Evolutionary conservation across 352 stramenopile species (phyloP).

Genomic region (Pythium vanterpoolii): DNA sequence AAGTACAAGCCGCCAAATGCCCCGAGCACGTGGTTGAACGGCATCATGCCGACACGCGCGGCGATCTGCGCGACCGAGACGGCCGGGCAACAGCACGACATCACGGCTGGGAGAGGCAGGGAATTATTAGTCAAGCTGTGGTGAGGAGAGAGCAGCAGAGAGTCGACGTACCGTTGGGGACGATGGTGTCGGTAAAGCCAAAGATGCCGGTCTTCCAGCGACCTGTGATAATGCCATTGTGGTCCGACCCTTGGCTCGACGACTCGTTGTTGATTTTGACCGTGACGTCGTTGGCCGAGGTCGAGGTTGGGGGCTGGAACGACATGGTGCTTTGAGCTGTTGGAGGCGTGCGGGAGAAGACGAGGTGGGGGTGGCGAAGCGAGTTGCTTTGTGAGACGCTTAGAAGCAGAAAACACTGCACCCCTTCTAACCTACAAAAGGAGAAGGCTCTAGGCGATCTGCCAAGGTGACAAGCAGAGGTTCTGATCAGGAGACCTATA

Average conservation of each 20-base stretch:
- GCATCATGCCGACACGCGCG: conserved; percentile 53
- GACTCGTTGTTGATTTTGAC: conserved; percentile 35
- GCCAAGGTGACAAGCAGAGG: too few species aligned
- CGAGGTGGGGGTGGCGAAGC: not conserved
- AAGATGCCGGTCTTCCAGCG: conserved; percentile 77
- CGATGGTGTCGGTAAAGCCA: conserved; percentile 56
- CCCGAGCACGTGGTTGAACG: conserved; percentile 52
- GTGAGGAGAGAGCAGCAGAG: not conserved
- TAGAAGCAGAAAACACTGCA: too few species aligned
- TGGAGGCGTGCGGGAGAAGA: not conserved
- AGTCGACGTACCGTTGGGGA: conserved; percentile 55
- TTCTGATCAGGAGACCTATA: too few species aligned
- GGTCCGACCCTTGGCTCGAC: conserved; percentile 40
- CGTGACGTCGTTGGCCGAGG: conserved; percentile 43
- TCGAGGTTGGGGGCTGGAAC: conserved; percentile 56
- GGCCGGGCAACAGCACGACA: conserved; percentile 64
- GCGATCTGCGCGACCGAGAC: conserved; percentile 60
- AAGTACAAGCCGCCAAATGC: conserved; percentile 53
- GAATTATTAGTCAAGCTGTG: conserved; percentile 18
- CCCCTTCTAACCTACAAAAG: too few species aligned
- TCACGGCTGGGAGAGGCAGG: conserved; percentile 21
- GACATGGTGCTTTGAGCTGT: conserved; percentile 41
- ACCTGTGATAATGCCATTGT: conserved; percentile 68
- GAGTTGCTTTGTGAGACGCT: conserved; percentile 14
- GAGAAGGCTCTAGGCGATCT: too few species aligned